Percentiles rank a stretch among this genome's conserved stretches.
These are phyloP conservation scores for Corinectria fuckeliana DNA, from an alignment of 2,329 filamentous ascomycete genomes.

Conservation along the genomic window DNA sequence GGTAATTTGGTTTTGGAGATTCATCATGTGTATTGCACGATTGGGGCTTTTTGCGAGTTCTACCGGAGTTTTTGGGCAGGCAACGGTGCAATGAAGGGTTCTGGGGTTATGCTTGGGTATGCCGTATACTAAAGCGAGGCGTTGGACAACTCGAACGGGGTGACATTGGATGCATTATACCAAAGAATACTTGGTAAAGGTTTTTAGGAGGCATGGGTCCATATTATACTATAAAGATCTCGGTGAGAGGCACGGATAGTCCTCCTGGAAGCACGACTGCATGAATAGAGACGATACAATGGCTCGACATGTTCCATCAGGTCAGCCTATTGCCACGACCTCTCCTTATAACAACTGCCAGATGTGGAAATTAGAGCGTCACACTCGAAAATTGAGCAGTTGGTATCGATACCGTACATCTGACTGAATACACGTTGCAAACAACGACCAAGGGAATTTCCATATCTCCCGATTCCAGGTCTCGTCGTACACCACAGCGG, in stretches of 20 bases:
- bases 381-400: conserved; percentile 3
- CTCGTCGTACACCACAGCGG: conserved; percentile 12
- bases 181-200: not conserved
- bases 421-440: conserved; percentile 14
- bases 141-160: conserved; percentile 11
- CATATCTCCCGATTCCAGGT: conserved; percentile 6
- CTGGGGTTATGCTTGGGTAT: not conserved
- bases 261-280: too few relatives aligned
- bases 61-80: not conserved
- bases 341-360: not conserved
- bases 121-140: conserved; percentile 25
- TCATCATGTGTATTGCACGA: not conserved
- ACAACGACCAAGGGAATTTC: conserved; percentile 19
- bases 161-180: not conserved
- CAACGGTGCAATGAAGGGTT: not conserved
- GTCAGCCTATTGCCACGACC: not conserved
- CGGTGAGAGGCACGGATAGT: too few relatives aligned
- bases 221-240: not conserved
- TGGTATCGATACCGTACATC: conserved; percentile 12
- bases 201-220: not conserved
- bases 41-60: not conserved
- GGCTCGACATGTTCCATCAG: not conserved
- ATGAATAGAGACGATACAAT: not conserved
- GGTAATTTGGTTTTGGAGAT: not conserved
- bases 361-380: not conserved